These are phyloP conservation scores for Ogataea nonfermentans DNA, from an alignment of 805 yeast genomes.

Conservation along the genomic window DNA sequence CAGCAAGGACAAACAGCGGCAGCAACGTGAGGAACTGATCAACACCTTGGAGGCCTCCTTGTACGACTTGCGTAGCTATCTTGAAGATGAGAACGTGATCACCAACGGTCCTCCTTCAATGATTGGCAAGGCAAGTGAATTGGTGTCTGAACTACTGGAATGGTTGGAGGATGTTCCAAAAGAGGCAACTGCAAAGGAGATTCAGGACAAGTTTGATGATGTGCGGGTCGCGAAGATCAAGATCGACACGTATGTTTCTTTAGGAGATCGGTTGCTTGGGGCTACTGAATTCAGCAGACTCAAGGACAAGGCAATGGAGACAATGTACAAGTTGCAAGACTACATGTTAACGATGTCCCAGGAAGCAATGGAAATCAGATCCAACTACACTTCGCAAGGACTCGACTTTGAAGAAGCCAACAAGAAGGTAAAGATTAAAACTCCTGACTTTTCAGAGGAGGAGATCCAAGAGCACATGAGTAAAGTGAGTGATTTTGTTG, in stretches of 20 bases:
- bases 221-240: conserved; percentile 29
- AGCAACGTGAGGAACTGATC: conserved; percentile 52
- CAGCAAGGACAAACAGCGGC: conserved; percentile 52
- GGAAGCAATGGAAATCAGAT: conserved; percentile 42
- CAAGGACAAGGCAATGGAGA: conserved; percentile 40
- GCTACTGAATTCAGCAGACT: conserved; percentile 42
- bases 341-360: conserved; percentile 44
- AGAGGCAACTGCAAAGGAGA: conserved; percentile 40
- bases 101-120: conserved; percentile 41
- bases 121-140: conserved; percentile 35
- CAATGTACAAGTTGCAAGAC: conserved; percentile 43
- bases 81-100: conserved; percentile 53
- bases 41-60: conserved; percentile 73
- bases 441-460: conserved; percentile 26
- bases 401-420: conserved; percentile 54
- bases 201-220: conserved; percentile 37
- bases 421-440: conserved; percentile 39
- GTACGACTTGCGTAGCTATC: conserved; percentile 60
- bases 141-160: conserved; percentile 53
- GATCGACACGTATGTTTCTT: conserved; percentile 39
- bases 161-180: conserved; percentile 80
- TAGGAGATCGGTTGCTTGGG: conserved; percentile 48
- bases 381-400: conserved; percentile 42
- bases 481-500: conserved; percentile 29
- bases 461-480: conserved; percentile 30